Evolutionary conservation across 2,329 filamentous ascomycete species (phyloP), one percentile per base, ranked within the genome.

Genomic region (Simplicillium aogashimaense): DNA sequence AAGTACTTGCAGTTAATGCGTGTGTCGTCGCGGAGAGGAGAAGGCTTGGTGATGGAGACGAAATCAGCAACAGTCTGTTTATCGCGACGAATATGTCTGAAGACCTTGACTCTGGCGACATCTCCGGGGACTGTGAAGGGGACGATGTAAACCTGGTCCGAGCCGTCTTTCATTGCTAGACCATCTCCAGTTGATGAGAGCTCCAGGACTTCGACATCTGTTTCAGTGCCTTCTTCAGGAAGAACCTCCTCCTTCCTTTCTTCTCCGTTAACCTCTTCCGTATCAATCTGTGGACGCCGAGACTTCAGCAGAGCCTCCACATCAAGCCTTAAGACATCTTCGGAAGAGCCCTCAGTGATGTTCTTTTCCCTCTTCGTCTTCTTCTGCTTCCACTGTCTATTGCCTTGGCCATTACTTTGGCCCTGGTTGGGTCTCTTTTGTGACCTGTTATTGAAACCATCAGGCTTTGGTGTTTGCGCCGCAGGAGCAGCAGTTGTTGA

Each of bases 101-200:
- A 81, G 35, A 94, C 79, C 58, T 88, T 94, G 45, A 84, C 83
- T 43, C 75, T 78, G 43, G 86, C 81, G 3, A 69, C 72, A 59
- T 98, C 92, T 25, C 92, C 92, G 0, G 92, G 89, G 2, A 90
- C 74, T 16, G 83, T 76, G 57, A 95, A 98, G 4, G 90, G 88
- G 2, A 97, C 82, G 38, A 92, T 81, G 55, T 89, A 95, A 58
- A 95, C 69, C 44, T 72, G 74, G 40, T 59, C 53, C 63, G 65
- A 82, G 44, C 76, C 73, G 20, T 76, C 65, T n/a, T 77, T 74
- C 43, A 86, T 68, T 4, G 85, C 92, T 41, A 98, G 73, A 3
- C 87, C 92, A 50, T 97, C 92, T 39, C 92, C 92, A 0, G 86
- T 95, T 0, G 90, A 97, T 0, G 90, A 94, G 29, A 97, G 70